Evolutionary conservation across 306 rosid genomes (phyloP), one percentile per base, ranked within the genome.

Genomic region (Casuarina equisetifolia): DNA sequence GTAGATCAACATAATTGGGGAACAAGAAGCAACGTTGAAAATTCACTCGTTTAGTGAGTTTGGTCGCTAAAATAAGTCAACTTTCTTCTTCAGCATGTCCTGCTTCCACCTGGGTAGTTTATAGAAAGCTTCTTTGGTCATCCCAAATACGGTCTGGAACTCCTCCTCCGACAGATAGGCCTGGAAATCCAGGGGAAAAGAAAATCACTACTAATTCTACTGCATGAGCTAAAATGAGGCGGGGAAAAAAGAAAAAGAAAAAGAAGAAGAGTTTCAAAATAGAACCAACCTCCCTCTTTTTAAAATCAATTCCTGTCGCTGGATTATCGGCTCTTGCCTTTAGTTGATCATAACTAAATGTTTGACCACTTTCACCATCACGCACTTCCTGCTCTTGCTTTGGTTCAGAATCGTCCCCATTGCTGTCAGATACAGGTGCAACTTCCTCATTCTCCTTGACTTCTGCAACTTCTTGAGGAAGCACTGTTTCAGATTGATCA

Each of bases 51-150:
- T 36, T 72, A 13, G 78, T 73, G 52, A 52, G 66, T 74, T 55
- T 38, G 35, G 77, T 46, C 74, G 77, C 84, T 91, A 96, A 76
- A 96, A 96, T 72, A 96, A 82, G 79, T 92, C 99, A 10, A 85
- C 78, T 85, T 91, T 96, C 92, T 81, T 92, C 82, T 96, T 96
- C 86, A 85, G 92, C 98, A 96, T 85, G 82, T 92, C 99, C 91
- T 96, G 99, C 88, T 96, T 96, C 99, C 99, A 96, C 84, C 83
- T 90, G 32, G 99, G 99, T 81, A 88, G 83, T 86, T 86, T 91
- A 51, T 89, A 77, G 93, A 96, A 96, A 70, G 90, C 90, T 76
- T 87, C 99, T 82, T 92, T 96, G n/a, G 79, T 43, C 80, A 86
- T 81, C 81, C 90, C 94, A 79, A 96, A 90, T 77, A 92, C 73